Evolutionary conservation across 1,284 basidiomycete genomes (phyloP).

Genomic region (Anthracocystis walkeri): DNA sequence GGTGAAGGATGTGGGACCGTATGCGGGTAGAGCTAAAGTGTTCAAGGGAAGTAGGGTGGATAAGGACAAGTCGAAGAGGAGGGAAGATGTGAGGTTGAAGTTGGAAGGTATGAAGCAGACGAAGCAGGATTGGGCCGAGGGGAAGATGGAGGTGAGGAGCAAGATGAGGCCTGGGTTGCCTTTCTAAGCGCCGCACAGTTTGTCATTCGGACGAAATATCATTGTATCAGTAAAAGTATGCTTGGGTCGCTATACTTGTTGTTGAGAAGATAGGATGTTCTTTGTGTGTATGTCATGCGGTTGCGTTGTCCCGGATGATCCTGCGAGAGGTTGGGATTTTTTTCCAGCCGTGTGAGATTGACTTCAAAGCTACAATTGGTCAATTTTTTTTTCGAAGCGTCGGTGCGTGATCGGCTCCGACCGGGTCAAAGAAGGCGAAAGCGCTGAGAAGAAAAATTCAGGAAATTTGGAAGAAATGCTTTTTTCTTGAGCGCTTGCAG

Average conservation of each 20-base stretch:
- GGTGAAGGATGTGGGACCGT: constrained; percentile 47
- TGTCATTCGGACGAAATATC: no score
- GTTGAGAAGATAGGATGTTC: no score
- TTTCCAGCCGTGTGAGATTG: constrained; percentile 10
- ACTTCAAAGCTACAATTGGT: not conserved
- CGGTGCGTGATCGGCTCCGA: constrained; percentile 31
- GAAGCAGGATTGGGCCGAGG: constrained; percentile 41
- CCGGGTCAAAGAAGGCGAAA: constrained; percentile 7
- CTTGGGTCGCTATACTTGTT: no score
- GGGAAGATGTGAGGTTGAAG: constrained; percentile 25
- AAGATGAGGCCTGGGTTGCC: constrained; percentile 48
- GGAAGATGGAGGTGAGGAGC: constrained; percentile 22
- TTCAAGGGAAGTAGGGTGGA: constrained; percentile 59
- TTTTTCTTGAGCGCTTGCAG: not conserved
- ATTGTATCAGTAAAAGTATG: no score
- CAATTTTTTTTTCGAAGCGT: not conserved
- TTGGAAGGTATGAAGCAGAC: constrained; percentile 44
- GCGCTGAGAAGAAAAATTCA: constrained; percentile 9
- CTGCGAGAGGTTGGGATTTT: not conserved
- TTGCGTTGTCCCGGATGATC: no score
- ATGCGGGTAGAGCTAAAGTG: constrained; percentile 49
- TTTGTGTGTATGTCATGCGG: no score
- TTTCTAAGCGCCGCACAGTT: constrained; percentile 18
- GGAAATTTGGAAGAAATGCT: constrained; percentile 13
- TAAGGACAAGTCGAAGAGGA: constrained; percentile 27